These are phyloP conservation scores for Astrocystis sublimbata DNA, from an alignment of 495 filamentous ascomycete genomes.

Conservation along the genomic window DNA sequence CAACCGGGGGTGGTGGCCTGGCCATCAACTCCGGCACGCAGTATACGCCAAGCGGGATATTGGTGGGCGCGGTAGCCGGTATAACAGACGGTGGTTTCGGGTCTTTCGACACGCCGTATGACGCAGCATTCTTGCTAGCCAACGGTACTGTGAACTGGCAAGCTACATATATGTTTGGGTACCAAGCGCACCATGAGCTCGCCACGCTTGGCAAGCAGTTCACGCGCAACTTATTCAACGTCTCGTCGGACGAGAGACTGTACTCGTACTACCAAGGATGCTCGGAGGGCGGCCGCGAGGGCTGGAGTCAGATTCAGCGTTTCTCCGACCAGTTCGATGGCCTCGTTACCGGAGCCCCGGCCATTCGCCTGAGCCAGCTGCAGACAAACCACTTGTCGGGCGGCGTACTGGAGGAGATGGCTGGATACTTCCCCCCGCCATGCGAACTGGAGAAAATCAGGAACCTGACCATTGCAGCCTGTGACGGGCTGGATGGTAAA, in stretches of 20 bases:
- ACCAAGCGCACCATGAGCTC: conserved; percentile 28
- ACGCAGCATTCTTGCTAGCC: conserved; percentile 40
- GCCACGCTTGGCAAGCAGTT: conserved; percentile 25
- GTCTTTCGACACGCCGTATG: neutral
- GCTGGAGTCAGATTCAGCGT: conserved; percentile 36
- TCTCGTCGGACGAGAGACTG: conserved; percentile 13
- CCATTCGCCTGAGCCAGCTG: conserved; percentile 34
- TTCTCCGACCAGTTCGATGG: conserved; percentile 37
- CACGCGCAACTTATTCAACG: conserved; percentile 30
- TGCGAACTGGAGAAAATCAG: conserved; percentile 35
- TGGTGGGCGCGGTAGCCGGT: conserved; percentile 31
- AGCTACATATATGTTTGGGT: conserved; percentile 41
- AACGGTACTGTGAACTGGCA: conserved; percentile 46
- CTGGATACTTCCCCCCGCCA: conserved; percentile 8
- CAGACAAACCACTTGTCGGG: conserved; percentile 53
- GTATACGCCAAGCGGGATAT: conserved; percentile 15
- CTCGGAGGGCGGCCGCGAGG: conserved; percentile 41
- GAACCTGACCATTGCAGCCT: conserved; percentile 26
- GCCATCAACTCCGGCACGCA: conserved; percentile 35
- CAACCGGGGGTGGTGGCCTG: conserved; percentile 48
- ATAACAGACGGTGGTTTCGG: conserved; percentile 46
- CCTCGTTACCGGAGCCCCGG: conserved; percentile 34
- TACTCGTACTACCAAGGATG: conserved; percentile 43
- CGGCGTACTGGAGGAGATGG: conserved; percentile 22
- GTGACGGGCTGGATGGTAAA: conserved; percentile 37